These are phyloP conservation scores for Candida tallmaniae DNA, from an alignment of 805 yeast genomes.

Conservation along the genomic window DNA sequence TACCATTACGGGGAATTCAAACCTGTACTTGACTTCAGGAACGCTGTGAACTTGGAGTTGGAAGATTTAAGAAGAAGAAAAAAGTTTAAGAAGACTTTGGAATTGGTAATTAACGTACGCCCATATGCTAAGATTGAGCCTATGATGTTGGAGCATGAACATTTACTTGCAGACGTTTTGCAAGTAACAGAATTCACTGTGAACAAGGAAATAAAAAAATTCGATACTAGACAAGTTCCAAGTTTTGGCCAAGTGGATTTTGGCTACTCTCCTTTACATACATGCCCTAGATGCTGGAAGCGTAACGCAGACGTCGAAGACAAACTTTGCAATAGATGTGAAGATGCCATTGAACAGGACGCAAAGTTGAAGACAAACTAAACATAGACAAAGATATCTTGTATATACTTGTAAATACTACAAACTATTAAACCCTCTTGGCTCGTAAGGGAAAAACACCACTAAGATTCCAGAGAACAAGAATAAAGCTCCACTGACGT, in stretches of 20 bases:
- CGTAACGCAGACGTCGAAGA: slow-evolving; percentile 49
- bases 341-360: slow-evolving; percentile 24
- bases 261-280: slow-evolving; percentile 42
- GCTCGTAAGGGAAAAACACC: slow-evolving; percentile 25
- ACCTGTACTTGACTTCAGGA: slow-evolving; percentile 44
- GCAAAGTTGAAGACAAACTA: not conserved
- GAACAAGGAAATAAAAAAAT: slow-evolving; percentile 11
- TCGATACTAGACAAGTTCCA: slow-evolving; percentile 16
- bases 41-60: slow-evolving; percentile 44
- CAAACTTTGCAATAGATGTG: slow-evolving; percentile 65
- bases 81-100: slow-evolving; percentile 54
- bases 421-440: slow-evolving; percentile 13
- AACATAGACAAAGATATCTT: not conserved
- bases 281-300: slow-evolving; percentile 97
- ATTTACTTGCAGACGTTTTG: slow-evolving; percentile 41
- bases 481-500: slow-evolving; percentile 56
- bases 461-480: slow-evolving; percentile 38
- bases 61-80: slow-evolving; percentile 56
- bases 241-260: slow-evolving; percentile 21
- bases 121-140: slow-evolving; percentile 3
- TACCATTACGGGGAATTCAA: slow-evolving; percentile 42
- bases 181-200: slow-evolving; percentile 60
- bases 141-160: slow-evolving; percentile 16
- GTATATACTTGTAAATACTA: not conserved
- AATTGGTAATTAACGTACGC: slow-evolving; percentile 40